Conservation (phyloP, 192 early-diverging fungal genomes). For the Funneliformis geosporum region DNA sequence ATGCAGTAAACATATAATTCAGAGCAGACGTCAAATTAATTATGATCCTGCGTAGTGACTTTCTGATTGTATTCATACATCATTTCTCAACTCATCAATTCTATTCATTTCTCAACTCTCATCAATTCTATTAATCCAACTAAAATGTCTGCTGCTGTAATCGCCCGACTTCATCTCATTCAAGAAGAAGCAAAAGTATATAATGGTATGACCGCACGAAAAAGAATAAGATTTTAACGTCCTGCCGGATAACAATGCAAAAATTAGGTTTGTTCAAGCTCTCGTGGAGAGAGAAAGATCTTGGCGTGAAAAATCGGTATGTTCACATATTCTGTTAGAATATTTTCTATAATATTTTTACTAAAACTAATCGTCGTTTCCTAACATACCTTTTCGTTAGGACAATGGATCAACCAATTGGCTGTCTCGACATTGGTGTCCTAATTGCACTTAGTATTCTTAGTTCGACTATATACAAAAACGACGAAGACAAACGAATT, state of each 20-base stretch:
- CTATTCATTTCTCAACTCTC: background rate
- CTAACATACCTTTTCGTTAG: constrained; percentile 7
- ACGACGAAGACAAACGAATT: background rate
- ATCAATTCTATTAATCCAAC: background rate
- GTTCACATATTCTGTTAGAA: background rate
- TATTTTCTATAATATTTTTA: constrained; percentile 18
- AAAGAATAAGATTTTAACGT: constrained; percentile 16
- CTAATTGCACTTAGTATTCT: background rate
- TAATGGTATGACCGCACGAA: constrained; percentile 2
- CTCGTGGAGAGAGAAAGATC: background rate
- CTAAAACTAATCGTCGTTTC: constrained; percentile 17
- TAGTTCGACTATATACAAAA: background rate
- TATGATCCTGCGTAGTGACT: constrained; percentile 18
- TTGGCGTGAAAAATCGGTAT: constrained; percentile 27
- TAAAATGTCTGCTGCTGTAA: background rate
- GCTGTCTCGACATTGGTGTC: background rate
- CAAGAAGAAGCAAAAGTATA: background rate
- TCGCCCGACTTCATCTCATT: constrained; percentile 3
- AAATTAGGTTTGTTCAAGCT: background rate
- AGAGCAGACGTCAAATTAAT: background rate
- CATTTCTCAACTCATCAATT: background rate
- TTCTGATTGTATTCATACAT: constrained; percentile 14
- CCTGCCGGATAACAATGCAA: constrained; percentile 17
- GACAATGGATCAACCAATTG: background rate
- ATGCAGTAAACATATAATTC: too few relatives aligned